Evolutionary conservation across 2,329 filamentous ascomycete genomes (phyloP).

Genomic region (Ascochyta koolunga): DNA sequence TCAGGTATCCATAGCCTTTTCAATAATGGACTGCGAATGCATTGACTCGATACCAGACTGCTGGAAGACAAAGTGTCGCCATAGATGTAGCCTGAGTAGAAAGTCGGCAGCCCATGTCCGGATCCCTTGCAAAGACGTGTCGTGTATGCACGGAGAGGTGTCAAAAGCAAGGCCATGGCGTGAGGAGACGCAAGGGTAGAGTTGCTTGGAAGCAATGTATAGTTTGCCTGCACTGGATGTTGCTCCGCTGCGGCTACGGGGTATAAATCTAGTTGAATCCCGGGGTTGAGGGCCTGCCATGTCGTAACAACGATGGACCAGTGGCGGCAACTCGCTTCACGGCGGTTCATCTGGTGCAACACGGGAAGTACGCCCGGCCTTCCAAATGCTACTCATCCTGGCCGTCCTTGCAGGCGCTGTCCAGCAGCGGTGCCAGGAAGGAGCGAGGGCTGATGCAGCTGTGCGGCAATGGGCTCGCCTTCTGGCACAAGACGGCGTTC

Average conservation of each 20-base stretch:
- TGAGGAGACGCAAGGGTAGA: neutral
- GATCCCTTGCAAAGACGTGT: slow-evolving; percentile 7
- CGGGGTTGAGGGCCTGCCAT: slow-evolving; percentile 12
- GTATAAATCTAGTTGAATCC: slow-evolving; percentile 5
- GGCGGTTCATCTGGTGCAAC: slow-evolving; percentile 15
- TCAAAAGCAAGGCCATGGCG: neutral
- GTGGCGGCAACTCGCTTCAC: slow-evolving; percentile 9
- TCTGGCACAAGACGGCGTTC: slow-evolving; percentile 2
- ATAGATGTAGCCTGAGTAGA: neutral
- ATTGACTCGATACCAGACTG: slow-evolving; percentile 8
- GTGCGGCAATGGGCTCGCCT: neutral
- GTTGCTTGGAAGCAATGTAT: neutral
- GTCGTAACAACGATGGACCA: slow-evolving; percentile 9
- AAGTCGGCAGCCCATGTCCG: neutral
- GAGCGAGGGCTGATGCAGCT: slow-evolving; percentile 2
- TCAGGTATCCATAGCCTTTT: slow-evolving; percentile 17
- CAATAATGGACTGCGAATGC: slow-evolving; percentile 16
- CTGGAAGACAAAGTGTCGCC: neutral
- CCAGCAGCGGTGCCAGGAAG: neutral
- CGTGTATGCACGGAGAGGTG: slow-evolving; percentile 7
- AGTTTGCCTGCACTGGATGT: neutral
- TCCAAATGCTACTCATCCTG: slow-evolving; percentile 9
- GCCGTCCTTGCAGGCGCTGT: slow-evolving; percentile 12
- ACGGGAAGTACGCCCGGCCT: slow-evolving; percentile 6
- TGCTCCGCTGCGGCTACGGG: slow-evolving; percentile 14